Percentiles rank a stretch among this genome's conserved stretches.
Conservation (phyloP, 768 basidiomycete genomes). For the Mycena filopes region DNA sequence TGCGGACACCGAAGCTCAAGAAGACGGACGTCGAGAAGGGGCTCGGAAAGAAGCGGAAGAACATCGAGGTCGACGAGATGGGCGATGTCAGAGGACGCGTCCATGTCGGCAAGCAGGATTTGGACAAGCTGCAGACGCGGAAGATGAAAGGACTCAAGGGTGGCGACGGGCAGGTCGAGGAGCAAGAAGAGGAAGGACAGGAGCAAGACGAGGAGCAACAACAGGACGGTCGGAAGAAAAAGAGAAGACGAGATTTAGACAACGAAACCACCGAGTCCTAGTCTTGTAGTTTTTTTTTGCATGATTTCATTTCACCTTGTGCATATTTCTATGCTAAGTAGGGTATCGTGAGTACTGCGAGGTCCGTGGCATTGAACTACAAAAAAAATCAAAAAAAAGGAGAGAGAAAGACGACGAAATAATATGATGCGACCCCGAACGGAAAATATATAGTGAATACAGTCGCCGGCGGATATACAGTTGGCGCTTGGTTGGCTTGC, state of each 20-base stretch:
- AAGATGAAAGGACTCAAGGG: constrained; percentile 95
- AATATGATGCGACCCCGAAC: constrained; percentile 34
- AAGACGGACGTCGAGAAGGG: constrained; percentile 90
- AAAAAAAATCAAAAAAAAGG: constrained; percentile 46
- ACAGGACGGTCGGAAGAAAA: constrained; percentile 30
- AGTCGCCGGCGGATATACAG: constrained; percentile 59
- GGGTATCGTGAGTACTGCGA: constrained; percentile 73
- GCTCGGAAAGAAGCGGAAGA: constrained; percentile 93
- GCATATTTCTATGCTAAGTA: constrained; percentile 46
- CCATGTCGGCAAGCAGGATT: constrained; percentile 90
- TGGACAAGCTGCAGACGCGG: constrained; percentile 85
- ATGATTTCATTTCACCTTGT: constrained; percentile 32
- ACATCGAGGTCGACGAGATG: constrained; percentile 97
- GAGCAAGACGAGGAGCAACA: constrained; percentile 33
- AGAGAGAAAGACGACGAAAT: constrained; percentile 24
- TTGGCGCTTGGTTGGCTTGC: constrained; percentile 48
- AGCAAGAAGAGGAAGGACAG: constrained; percentile 35
- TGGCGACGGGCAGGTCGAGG: constrained; percentile 35
- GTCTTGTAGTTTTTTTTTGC: constrained; percentile 16
- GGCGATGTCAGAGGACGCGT: constrained; percentile 93
- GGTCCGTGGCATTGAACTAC: constrained; percentile 74
- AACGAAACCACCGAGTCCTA: background rate
- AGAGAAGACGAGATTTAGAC: constrained; percentile 29
- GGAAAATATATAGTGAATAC: constrained; percentile 42
- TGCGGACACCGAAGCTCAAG: constrained; percentile 87